Evolutionary conservation across 495 filamentous ascomycete species (phyloP), one percentile per base, ranked within the genome.

Genomic region (Tuber melanosporum): DNA sequence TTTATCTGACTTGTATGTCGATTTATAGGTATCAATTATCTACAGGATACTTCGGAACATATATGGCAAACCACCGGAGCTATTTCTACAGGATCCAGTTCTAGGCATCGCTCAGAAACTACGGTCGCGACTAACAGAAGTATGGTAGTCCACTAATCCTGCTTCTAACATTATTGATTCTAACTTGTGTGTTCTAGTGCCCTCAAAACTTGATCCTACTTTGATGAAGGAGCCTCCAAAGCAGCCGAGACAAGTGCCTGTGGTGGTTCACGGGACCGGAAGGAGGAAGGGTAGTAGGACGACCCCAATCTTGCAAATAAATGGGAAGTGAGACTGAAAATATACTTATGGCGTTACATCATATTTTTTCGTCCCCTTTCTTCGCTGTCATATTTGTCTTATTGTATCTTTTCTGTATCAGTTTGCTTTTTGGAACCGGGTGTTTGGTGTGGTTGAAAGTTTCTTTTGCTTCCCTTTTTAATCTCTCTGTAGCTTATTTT

Each of bases 41-140:
- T 99, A 36, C 89, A 90, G 46, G 93, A 98, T 81, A 94, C 90
- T 9, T 90, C 91, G 17, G 94, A 98, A 82, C 95, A 99, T 83
- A 88, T 97, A 46, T 99, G 95, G 95, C 89, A 93, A 71, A 94
- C 93, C 15, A 93, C 95, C 10, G 91, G 71, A 73, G 78, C 91
- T 72, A 93, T 96, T 19, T 92, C 91, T 71, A 89, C 91, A 26
- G 57, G 57, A 17, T 66, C 57, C 14, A 91, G 93, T 10, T 91
- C 86, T 76, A 89, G 90, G 91, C 79, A 90, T 95, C 74, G 89
- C 91, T 19, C 91, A 90, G 32, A 93, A 97, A 82, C 88, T 88
- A 79, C 85, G 85, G 70, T 85, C 87, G 71, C 84, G 89, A 47
- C 86, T 85, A 89, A 87, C 66, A 85, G 91, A 87, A 90, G 89